Evolutionary conservation across 1,139 yeast genomes (phyloP).

Genomic region (Entelexis sorbosivorans): DNA sequence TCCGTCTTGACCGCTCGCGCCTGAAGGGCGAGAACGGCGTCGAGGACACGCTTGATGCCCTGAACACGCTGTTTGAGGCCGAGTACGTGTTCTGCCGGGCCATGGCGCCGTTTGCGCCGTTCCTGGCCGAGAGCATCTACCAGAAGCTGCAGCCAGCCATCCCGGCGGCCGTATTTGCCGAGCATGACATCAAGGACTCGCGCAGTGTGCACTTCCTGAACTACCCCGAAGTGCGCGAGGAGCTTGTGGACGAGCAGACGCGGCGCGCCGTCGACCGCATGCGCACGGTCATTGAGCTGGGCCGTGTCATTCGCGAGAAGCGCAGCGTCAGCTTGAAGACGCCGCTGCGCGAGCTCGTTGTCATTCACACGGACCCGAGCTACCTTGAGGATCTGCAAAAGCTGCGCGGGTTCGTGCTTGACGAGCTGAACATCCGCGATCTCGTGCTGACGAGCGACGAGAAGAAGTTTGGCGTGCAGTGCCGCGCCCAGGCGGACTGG

Average conservation of each 20-base stretch:
- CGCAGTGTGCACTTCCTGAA: constrained; percentile 88
- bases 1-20: constrained; percentile 95
- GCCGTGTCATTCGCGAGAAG: constrained; percentile 95
- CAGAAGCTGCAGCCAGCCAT: constrained; percentile 58
- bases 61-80: constrained; percentile 85
- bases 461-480: constrained; percentile 79
- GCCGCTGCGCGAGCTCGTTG: constrained; percentile 80
- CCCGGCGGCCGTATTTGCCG: constrained; percentile 32
- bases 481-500: constrained; percentile 97
- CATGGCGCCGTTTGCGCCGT: constrained; percentile 99
- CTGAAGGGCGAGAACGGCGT: constrained; percentile 86
- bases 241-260: constrained; percentile 66
- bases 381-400: constrained; percentile 72
- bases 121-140: constrained; percentile 82
- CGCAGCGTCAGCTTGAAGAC: constrained; percentile 86
- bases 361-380: constrained; percentile 64
- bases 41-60: constrained; percentile 72
- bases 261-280: constrained; percentile 72
- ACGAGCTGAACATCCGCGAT: constrained; percentile 87
- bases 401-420: constrained; percentile 66
- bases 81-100: constrained; percentile 80
- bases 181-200: constrained; percentile 29
- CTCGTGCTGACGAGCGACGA: constrained; percentile 83
- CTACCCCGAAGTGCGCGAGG: constrained; percentile 79
- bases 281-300: constrained; percentile 95